Evolutionary conservation across 2,329 filamentous ascomycete species (phyloP).

Genomic region (Fusarium phyllophilum): DNA sequence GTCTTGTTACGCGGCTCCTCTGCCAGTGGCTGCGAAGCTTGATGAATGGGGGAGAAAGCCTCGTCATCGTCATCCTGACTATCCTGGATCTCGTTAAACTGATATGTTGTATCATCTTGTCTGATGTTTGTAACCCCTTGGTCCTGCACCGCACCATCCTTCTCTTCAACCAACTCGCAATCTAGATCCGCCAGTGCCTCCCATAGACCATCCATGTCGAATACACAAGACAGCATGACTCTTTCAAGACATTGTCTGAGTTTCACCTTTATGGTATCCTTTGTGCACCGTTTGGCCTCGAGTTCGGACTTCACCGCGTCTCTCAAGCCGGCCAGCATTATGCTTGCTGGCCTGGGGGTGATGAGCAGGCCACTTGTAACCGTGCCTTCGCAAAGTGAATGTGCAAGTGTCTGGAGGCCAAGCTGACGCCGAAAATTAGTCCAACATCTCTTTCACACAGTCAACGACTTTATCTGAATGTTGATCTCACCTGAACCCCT

Average conservation of each 20-base stretch:
- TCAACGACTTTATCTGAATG: not conserved
- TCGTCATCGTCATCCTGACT: slow-evolving; percentile 49
- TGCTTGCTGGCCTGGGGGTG: slow-evolving; percentile 57
- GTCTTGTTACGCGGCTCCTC: not conserved
- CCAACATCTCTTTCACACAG: not conserved
- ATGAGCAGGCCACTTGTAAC: slow-evolving; percentile 54
- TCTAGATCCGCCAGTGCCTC: slow-evolving; percentile 66
- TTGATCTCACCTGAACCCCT: slow-evolving; percentile 57
- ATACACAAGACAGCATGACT: slow-evolving; percentile 65
- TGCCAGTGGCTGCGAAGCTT: not conserved
- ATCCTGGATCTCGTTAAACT: slow-evolving; percentile 46
- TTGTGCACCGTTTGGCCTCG: slow-evolving; percentile 22
- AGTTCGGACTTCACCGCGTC: slow-evolving; percentile 54
- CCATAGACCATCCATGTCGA: slow-evolving; percentile 67
- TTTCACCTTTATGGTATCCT: slow-evolving; percentile 31
- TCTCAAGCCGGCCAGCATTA: slow-evolving; percentile 55
- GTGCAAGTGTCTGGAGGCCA: slow-evolving; percentile 60
- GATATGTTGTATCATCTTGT: not conserved
- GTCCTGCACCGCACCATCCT: slow-evolving; percentile 14
- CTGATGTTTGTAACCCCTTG: not conserved
- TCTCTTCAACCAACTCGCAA: slow-evolving; percentile 49
- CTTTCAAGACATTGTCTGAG: slow-evolving; percentile 56
- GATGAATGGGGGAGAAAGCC: slow-evolving; percentile 18
- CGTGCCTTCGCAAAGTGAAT: slow-evolving; percentile 48
- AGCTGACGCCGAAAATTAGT: slow-evolving; percentile 48